These are phyloP conservation scores for Tuber brumale DNA, from an alignment of 495 filamentous ascomycete genomes.

Conservation along the genomic window DNA sequence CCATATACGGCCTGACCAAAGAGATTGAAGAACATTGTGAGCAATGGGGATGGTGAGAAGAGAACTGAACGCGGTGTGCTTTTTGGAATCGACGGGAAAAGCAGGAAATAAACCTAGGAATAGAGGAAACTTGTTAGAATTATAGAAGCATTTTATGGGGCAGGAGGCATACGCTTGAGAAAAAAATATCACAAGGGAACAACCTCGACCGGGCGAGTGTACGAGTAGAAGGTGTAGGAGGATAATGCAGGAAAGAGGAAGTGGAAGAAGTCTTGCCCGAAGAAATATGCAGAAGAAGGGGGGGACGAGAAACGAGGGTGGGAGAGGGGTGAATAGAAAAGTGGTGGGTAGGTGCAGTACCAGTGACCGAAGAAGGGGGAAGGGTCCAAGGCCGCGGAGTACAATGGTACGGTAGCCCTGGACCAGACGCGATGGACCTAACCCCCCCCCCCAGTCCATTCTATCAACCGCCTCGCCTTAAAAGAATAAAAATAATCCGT, in stretches of 20 bases:
- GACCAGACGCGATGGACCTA: not conserved
- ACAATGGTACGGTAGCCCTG: not conserved
- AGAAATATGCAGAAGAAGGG: not conserved
- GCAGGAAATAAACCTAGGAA: not conserved
- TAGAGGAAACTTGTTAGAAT: not conserved
- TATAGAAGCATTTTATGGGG: not conserved
- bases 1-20: not conserved
- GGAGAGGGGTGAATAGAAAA: not conserved
- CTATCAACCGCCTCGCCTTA: not conserved
- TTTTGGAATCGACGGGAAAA: not conserved
- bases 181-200: not conserved
- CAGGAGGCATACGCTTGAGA: not conserved
- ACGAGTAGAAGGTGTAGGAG: not conserved
- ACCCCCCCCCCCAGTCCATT: not conserved
- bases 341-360: not conserved
- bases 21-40: not conserved
- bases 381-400: not conserved
- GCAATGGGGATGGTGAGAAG: not conserved
- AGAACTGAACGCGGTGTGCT: not conserved
- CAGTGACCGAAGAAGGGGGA: not conserved
- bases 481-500: not conserved
- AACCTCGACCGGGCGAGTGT: not conserved
- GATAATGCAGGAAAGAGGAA: not conserved
- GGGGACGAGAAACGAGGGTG: not conserved
- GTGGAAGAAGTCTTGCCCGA: not conserved